Conservation (phyloP, 2,329 filamentous ascomycete species). For the Blastomyces parvus region DNA sequence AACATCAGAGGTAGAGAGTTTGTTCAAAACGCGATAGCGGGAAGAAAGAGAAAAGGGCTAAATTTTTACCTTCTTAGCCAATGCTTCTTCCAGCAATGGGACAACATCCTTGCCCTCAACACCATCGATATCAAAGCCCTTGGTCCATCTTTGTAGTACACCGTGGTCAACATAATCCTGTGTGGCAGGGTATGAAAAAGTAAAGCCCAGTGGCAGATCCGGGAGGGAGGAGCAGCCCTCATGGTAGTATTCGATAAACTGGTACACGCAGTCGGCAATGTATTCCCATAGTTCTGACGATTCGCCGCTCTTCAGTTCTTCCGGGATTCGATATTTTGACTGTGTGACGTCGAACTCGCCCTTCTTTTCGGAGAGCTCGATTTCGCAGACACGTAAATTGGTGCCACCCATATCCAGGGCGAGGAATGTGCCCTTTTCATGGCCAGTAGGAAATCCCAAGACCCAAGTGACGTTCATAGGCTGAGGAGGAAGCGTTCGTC, state of each 20-base stretch:
- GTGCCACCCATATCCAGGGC: conserved; percentile 95
- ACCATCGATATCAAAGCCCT: conserved; percentile 88
- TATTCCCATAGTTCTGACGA: conserved; percentile 89
- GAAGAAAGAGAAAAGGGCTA: conserved; percentile 14
- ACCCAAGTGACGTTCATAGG: conserved; percentile 99
- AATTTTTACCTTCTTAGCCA: conserved; percentile 55
- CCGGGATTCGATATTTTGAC: conserved; percentile 90
- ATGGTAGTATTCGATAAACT: conserved; percentile 82
- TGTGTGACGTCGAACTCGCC: conserved; percentile 92
- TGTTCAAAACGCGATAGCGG: neutral
- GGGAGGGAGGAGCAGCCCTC: conserved; percentile 48
- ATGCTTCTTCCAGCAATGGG: conserved; percentile 71
- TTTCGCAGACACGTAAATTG: conserved; percentile 84
- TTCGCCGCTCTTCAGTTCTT: conserved; percentile 77
- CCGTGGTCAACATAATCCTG: conserved; percentile 92
- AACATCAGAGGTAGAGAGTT: neutral
- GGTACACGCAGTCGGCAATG: conserved; percentile 82
- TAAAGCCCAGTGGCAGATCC: conserved; percentile 74
- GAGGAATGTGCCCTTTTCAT: conserved; percentile 79
- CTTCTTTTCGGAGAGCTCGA: conserved; percentile 75
- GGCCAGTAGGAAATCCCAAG: conserved; percentile 74
- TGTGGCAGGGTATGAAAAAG: conserved; percentile 89
- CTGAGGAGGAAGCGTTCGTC: conserved; percentile 37
- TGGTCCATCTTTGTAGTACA: conserved; percentile 89
- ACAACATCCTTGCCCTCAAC: conserved; percentile 88